Base-by-base conservation (phyloP, 805 yeast genomes). In the Myxozyma neglecta region DNA sequence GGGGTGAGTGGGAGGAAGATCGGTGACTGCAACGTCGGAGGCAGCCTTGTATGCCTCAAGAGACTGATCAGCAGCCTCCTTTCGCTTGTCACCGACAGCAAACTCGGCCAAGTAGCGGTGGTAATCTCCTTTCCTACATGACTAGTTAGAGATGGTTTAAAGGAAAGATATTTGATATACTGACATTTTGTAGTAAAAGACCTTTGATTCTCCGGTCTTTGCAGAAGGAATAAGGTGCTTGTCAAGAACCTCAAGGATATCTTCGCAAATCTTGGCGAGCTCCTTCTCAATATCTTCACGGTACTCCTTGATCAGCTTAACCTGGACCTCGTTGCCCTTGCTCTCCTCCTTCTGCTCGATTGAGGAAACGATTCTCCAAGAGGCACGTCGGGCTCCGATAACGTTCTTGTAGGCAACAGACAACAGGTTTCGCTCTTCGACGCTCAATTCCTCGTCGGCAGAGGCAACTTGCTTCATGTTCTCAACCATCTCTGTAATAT, bases 81-180 rank as follows among this genome's bases (percentile, higher is more conserved):
- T 90, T 77, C 97, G 89, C 79, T 87, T 88, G 70, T 91, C 97
- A 68, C 89, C 85, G 72, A 86, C 83, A 66, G 97, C 93, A 75
- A 93, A 94, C 82, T 93, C 99, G 67, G 97, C 97, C 80, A 93
- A 84, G 80, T 93, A 93, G 83, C 99, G 96, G 83, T 92, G 96
- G 83, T 93, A 93, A 79, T 93, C 99, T 83, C 98, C 99, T 83
- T 93, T 93, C 65, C 65, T 61, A 50, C 13, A 49, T 13, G 9
- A 13, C 32, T 13, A 18, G 24, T 51, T 14, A 36, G 46, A 14
- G 32, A 35, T 14, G 29, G n/a, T 29, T 35, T 13, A 32, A 34
- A 43, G 44, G 29, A 29, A 36, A n/a, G 9, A 10, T 8, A 35
- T n/a, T 39, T 11, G n/a, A n/a, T 34, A 8, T 4, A 58, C 65